A percentile compares a stretch with the other conserved stretches of the same genome.
phyloP scores from a whole-genome alignment of 1,284 basidiomycete species.

The Amylostereum chailletii region DNA sequence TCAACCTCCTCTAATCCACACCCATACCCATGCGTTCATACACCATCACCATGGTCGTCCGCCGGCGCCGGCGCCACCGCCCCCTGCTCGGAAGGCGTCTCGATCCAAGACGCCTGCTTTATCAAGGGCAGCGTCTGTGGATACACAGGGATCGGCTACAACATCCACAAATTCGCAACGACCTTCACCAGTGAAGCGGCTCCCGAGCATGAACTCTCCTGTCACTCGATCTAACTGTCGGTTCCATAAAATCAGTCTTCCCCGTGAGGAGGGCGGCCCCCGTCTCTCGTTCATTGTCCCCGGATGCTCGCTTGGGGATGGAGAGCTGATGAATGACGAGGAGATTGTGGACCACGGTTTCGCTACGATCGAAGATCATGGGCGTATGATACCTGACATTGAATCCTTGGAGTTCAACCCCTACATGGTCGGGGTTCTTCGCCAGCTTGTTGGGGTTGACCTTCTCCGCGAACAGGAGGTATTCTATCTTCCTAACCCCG shows the following conservation, averaged over 20 bases:
- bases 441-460: conserved; percentile 53
- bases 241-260: conserved; percentile 57
- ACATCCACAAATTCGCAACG: conserved; percentile 1
- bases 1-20: conserved; percentile 11
- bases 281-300: conserved; percentile 54
- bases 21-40: conserved; percentile 8
- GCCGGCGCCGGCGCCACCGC: conserved; percentile 4
- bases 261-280: conserved; percentile 38
- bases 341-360: conserved; percentile 51
- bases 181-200: conserved; percentile 5
- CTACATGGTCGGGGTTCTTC: conserved; percentile 43
- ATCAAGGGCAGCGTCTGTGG: neutral
- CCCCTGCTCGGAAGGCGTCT: neutral
- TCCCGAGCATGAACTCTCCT: conserved; percentile 14
- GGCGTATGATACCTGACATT: conserved; percentile 37
- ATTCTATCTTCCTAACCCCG: conserved; percentile 42
- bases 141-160: neutral
- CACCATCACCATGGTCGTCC: conserved; percentile 10
- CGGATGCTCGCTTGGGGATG: conserved; percentile 51
- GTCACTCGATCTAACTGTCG: conserved; percentile 52
- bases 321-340: conserved; percentile 46
- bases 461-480: conserved; percentile 54
- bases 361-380: conserved; percentile 40
- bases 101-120: neutral
- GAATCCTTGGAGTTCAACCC: conserved; percentile 40